Evolutionary conservation across 2,329 filamentous ascomycete genomes (phyloP).

Genomic region (Fusarium goolgardi): DNA sequence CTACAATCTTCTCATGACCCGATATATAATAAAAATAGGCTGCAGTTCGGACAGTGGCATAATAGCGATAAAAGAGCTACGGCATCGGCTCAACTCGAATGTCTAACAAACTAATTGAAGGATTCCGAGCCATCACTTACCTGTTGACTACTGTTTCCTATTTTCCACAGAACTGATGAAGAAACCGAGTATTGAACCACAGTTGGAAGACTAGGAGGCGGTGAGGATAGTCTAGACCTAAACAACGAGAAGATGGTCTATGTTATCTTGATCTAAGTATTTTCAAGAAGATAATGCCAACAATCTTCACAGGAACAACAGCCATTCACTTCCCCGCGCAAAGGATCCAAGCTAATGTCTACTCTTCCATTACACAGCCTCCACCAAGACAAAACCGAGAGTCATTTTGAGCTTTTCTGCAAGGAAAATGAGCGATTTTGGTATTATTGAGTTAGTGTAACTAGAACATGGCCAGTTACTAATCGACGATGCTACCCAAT

Average conservation of each 20-base stretch:
- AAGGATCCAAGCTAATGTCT: neutral
- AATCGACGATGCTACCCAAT: neutral
- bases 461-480: neutral
- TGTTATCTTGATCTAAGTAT: accelerated
- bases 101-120: neutral
- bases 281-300: neutral
- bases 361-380: neutral
- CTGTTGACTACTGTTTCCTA: neutral
- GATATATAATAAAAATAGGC: neutral
- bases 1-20: neutral
- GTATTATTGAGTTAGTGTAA: neutral
- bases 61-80: too few species aligned
- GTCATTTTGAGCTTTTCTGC: neutral
- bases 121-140: neutral
- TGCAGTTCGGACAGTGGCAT: too few species aligned
- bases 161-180: neutral
- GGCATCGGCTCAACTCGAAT: neutral
- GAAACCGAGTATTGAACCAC: neutral
- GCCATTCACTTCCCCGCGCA: neutral
- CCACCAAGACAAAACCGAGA: too few species aligned
- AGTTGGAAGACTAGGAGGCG: neutral
- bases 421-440: neutral
- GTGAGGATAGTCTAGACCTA: neutral
- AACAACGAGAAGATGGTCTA: neutral
- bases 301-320: neutral